Base-by-base conservation (phyloP, 192 early-diverging fungal species). In the Coemansia sp. region DNA sequence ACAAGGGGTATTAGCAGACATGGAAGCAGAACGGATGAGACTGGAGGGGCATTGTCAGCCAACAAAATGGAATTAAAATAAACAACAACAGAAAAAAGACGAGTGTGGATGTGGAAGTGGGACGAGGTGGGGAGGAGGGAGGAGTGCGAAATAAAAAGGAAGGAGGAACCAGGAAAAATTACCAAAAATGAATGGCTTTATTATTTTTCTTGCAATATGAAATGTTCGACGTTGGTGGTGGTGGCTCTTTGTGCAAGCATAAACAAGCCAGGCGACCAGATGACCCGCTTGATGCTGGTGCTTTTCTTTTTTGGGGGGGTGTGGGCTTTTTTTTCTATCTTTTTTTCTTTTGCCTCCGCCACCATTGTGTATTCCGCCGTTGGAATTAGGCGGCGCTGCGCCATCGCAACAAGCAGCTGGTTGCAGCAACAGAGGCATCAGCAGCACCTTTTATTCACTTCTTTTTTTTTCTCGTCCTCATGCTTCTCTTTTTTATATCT, bases 361-460 rank as follows among this genome's bases (percentile, higher is more conserved):
- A 49, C 46, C 46, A 49, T 49, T 49, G 46, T 49, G 14, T 49
- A n/a, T 49, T 49, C 46, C 46, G 14, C 46, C 46, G 16, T 49
- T 49, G 14, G 46, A 49, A 49, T 49, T 49, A 49, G 46, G 46
- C 46, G 46, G 46, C 46, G 46, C 46, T 49, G 46, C 46, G 46
- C 46, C 46, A 49, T 49, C 46, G 46, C 5, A 49, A n/a, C 46
- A 6, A n/a, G 46, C n/a, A n/a, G 5, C 46, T 49, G 46, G 46
- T 6, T 49, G 46, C 46, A 49, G 46, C 46, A 49, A n/a, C 46
- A 32, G 32, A 32, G 2, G 32, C 32, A 32, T 32, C 32, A 32
- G 32, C 32, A 32, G 32, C 32, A 32, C 32, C 32, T 32, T 32
- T 20, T 20, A n/a, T 20, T 20, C 20, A 1, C 32, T 32, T 2